Evolutionary conservation across 495 filamentous ascomycete genomes (phyloP), one percentile per base, ranked within the genome.

Genomic region (Aspergillus haitiensis): DNA sequence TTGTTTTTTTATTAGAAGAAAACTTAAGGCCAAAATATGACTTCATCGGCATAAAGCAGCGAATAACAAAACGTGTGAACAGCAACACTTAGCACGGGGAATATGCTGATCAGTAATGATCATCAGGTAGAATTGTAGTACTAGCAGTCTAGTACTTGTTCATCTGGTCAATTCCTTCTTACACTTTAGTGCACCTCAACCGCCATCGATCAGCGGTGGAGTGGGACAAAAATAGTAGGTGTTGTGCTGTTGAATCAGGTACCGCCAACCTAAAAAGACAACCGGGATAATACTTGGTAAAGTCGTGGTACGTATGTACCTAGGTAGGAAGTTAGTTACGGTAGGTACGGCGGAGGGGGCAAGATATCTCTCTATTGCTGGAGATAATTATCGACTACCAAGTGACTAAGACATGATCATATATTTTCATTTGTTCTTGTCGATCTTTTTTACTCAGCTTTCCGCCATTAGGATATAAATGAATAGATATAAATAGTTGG

Each of bases 91-190:
- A 42, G 18, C 39, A 52, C 45, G 47, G 45, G 56, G 46, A 44
- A 46, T 27, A 44, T 18, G 27, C 8, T 45, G 56, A 27, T 45
- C 13, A 52, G 44, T 27, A 15, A 16, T 18, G 48, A 53, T 59
- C 57, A 32, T 36, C 37, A 36, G 37, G n/a, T 33, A 42, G 49
- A 47, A 46, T n/a, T 34, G 39, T 6, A 44, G 9, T 32, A 36
- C n/a, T n/a, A 11, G 6, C n/a, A 18, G 6, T 36, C 47, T 44
- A 16, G 31, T 47, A 5, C 44, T 21, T 47, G 21, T 56, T 47
- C 42, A 40, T 57, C 44, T 48, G 42, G 12, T 57, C 21, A 27
- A 27, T 27, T 27, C 21, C 21, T n/a, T 31, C 33, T 12, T 18
- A 10, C 7, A 13, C 31, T 46, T 36, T 16, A 37, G 42, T 34